Percentiles rank a stretch among this genome's conserved stretches.
Conservation (phyloP, 75 land plant genomes). For the Adiantum capillusveneris region DNA sequence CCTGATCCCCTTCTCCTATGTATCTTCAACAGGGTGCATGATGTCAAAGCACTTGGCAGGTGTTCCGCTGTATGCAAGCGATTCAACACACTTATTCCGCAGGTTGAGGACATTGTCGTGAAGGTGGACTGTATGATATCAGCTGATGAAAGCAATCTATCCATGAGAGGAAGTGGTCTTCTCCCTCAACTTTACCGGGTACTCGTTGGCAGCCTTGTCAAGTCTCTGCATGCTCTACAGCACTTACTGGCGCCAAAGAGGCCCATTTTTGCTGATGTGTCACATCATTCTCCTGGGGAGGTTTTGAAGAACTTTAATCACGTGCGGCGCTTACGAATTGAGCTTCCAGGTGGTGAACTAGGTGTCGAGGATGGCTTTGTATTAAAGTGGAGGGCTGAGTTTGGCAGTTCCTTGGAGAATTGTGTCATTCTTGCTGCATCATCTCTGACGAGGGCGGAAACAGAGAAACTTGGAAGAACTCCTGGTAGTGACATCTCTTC, state of each 20-base stretch:
- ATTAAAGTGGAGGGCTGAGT: constrained; percentile 82
- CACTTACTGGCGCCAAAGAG: constrained; percentile 19
- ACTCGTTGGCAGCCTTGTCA: constrained; percentile 31
- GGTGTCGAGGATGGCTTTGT: constrained; percentile 76
- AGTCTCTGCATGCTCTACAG: constrained; percentile 20
- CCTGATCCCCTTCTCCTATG: constrained; percentile 78
- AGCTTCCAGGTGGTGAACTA: constrained; percentile 75
- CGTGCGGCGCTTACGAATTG: constrained; percentile 59
- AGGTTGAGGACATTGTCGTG: constrained; percentile 73
- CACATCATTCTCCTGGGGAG: constrained; percentile 49
- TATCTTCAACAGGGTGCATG: constrained; percentile 77
- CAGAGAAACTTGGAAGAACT: neutral
- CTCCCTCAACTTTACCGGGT: constrained; percentile 24
- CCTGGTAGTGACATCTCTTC: neutral
- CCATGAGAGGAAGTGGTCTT: constrained; percentile 33
- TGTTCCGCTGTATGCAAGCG: constrained; percentile 87
- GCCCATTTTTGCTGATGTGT: constrained; percentile 22
- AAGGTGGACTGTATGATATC: constrained; percentile 94
- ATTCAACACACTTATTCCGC: constrained; percentile 60
- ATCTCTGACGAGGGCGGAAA: constrained; percentile 20
- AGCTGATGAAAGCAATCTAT: constrained; percentile 40
- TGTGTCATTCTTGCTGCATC: constrained; percentile 80
- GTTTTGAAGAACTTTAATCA: constrained; percentile 71
- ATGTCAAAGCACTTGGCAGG: constrained; percentile 88
- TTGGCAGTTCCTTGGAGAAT: constrained; percentile 79